Conservation (phyloP, 257 asterid genomes). For the Thymus mandschuricus region DNA sequence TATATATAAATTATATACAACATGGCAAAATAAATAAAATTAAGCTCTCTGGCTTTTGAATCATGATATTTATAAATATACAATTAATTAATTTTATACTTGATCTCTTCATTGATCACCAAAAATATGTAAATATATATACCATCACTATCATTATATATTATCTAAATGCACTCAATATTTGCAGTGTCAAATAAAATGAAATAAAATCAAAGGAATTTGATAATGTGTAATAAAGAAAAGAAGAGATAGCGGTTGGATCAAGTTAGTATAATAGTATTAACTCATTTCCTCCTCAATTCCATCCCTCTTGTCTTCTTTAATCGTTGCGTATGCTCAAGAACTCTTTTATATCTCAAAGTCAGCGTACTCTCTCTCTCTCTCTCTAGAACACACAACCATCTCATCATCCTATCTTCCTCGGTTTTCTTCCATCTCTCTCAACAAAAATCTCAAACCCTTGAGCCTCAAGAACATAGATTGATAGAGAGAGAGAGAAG, state of each 20-base stretch:
- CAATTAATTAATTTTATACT: no score
- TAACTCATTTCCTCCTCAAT: conserved; percentile 29
- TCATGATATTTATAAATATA: no score
- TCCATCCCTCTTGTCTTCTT: conserved; percentile 33
- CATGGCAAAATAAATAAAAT: no score
- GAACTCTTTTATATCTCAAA: conserved; percentile 52
- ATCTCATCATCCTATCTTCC: conserved; percentile 29
- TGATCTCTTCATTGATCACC: no score
- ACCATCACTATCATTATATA: neutral
- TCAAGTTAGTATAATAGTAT: conserved; percentile 38
- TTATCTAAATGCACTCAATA: neutral
- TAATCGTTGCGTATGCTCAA: conserved; percentile 49
- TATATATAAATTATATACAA: no score
- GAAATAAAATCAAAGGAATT: neutral
- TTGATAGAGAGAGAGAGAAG: neutral
- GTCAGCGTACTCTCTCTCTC: conserved; percentile 58
- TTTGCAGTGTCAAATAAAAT: neutral
- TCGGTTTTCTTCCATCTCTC: conserved; percentile 21
- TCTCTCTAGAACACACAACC: conserved; percentile 19
- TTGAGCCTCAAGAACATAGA: neutral
- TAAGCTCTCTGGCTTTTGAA: no score
- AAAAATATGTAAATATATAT: neutral
- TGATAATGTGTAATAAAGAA: neutral
- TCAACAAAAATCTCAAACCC: neutral
- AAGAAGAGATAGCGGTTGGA: conserved; percentile 1